These are phyloP conservation scores for Phytophthora agathidicida DNA, from an alignment of 352 stramenopile genomes.

Conservation along the genomic window DNA sequence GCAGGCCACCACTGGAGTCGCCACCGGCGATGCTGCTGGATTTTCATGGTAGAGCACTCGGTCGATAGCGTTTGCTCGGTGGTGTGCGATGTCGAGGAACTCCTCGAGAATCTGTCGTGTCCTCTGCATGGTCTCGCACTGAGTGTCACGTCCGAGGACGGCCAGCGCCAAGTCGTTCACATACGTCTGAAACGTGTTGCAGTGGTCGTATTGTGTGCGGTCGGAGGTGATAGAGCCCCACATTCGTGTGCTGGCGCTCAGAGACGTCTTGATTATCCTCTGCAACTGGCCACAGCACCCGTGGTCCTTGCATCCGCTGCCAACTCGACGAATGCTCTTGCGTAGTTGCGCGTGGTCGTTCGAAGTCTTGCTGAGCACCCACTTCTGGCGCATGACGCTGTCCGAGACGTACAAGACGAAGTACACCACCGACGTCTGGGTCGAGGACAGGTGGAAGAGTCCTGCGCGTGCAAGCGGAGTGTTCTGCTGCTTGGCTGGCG, in stretches of 20 bases:
- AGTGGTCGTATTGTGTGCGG: constrained; percentile 53
- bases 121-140: constrained; percentile 45
- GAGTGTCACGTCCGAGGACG: constrained; percentile 37
- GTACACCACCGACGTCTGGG: constrained; percentile 24
- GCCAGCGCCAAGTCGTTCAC: constrained; percentile 64
- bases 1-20: constrained; percentile 9
- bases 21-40: constrained; percentile 7
- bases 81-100: constrained; percentile 57
- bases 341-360: constrained; percentile 54
- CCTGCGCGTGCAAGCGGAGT: constrained; percentile 16
- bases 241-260: constrained; percentile 13
- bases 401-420: constrained; percentile 86
- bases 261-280: constrained; percentile 42
- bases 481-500: constrained; percentile 51
- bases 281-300: constrained; percentile 68
- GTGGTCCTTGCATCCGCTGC: constrained; percentile 45
- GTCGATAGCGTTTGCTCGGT: constrained; percentile 36
- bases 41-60: constrained; percentile 28
- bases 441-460: constrained; percentile 25
- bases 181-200: constrained; percentile 60
- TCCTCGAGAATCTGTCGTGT: constrained; percentile 48
- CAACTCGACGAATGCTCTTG: constrained; percentile 36
- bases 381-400: constrained; percentile 65
- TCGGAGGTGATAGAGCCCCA: constrained; percentile 28
- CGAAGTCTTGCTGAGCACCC: constrained; percentile 66